Evolutionary conservation across 2,329 filamentous ascomycete genomes (phyloP), one percentile per base, ranked within the genome.

Genomic region (Venturia asperata): DNA sequence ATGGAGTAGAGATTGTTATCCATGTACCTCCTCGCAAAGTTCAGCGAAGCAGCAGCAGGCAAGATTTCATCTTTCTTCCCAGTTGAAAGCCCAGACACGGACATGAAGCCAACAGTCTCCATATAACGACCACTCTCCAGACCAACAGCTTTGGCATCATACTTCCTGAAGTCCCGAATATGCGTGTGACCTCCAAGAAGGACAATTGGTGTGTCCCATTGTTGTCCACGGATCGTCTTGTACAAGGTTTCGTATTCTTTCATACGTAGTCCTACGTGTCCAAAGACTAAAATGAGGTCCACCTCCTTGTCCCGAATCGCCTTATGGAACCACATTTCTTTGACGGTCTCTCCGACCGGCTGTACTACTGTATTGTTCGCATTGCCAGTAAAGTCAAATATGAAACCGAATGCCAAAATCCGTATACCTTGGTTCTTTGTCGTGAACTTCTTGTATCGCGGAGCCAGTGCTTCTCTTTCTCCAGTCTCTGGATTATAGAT

Each of bases 101-200:
- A 96, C 84, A 94, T 86, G 83, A 94, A 97, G 1, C 93, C 93
- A 62, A 97, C 87, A 0, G 93, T 97, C 78, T 97, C 93, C 80
- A 97, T 89, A 75, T 97, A 97, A 0, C 93, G 85, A 4, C 93
- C 93, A 70, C 90, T 94, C 49, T 92, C 92, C 5, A 97, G 80
- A 0, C 88, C 92, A 68, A 89, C 87, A 0, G 92, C 86, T 64
- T 86, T 87, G 47, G 83, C 83, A 74, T 97, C 93, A 71, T 91
- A 97, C 67, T 83, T 85, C 49, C 85, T 85, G 70, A 91, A 90
- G 73, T 97, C 92, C 10, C 93, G 87, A 60, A 97, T 91, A 73
- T 97, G 93, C 1, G 86, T 86, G 72, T 97, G 93, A 0, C 93
- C 93, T 10, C 91, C 93, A 67, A 97, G 94, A 76, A 97, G 92